These are phyloP conservation scores for Alternaria infectoria DNA, from an alignment of 2,329 filamentous ascomycete species.

Conservation along the genomic window DNA sequence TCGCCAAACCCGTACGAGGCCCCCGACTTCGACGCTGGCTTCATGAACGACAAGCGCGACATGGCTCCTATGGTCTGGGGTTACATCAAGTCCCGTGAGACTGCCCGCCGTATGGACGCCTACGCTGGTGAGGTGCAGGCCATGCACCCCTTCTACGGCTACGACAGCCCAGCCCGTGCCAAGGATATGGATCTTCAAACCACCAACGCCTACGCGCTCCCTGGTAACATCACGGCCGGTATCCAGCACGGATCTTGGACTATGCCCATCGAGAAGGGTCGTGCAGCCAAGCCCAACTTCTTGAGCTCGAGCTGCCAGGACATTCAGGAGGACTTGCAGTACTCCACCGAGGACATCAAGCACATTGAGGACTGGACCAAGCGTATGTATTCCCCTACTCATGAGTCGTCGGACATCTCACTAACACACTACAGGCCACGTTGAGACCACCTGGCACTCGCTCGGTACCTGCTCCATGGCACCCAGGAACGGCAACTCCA, in stretches of 20 bases:
- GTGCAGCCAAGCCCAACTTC: conserved; percentile 55
- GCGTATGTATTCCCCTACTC: conserved; percentile 29
- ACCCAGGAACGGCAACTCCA: conserved; percentile 75
- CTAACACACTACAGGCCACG: conserved; percentile 55
- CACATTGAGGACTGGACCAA: conserved; percentile 70
- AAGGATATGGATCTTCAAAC: conserved; percentile 76
- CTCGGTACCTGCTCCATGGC: conserved; percentile 78
- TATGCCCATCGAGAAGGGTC: conserved; percentile 63
- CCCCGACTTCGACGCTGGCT: conserved; percentile 80
- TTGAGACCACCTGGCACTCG: conserved; percentile 77
- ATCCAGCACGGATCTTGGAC: conserved; percentile 78
- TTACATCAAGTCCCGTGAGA: conserved; percentile 83
- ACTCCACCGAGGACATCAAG: conserved; percentile 67
- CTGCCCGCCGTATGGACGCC: conserved; percentile 76
- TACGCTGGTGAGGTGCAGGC: conserved; percentile 73
- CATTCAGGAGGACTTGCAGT: conserved; percentile 69
- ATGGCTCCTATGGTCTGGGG: conserved; percentile 84
- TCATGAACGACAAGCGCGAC: conserved; percentile 85
- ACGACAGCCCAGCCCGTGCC: conserved; percentile 71
- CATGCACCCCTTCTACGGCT: conserved; percentile 75
- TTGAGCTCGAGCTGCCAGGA: conserved; percentile 70
- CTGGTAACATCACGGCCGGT: conserved; percentile 72
- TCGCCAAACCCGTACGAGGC: conserved; percentile 75
- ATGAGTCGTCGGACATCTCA: background rate
- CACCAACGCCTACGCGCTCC: conserved; percentile 76